Conservation (phyloP, 768 basidiomycete genomes). For the Lactarius deliciosus region DNA sequence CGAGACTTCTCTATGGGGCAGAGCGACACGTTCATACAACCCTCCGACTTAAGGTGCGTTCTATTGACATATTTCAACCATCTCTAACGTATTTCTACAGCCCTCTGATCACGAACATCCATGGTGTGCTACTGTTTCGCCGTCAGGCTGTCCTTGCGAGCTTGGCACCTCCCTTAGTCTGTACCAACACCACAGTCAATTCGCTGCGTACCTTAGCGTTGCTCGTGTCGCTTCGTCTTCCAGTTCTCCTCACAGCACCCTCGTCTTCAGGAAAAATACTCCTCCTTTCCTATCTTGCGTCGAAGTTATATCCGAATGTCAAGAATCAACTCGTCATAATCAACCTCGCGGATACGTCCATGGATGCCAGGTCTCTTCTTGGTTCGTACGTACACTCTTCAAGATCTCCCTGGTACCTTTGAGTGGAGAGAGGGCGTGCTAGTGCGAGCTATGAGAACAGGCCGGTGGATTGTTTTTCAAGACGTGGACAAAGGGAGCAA, state of each 20-base stretch:
- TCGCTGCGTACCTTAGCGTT: slow-evolving; percentile 64
- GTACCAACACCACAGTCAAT: slow-evolving; percentile 58
- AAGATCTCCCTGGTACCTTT: slow-evolving; percentile 78
- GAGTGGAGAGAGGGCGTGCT: slow-evolving; percentile 97
- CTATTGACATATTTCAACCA: slow-evolving; percentile 7
- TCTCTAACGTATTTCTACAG: slow-evolving; percentile 40
- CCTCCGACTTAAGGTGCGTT: slow-evolving; percentile 56
- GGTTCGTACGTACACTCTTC: slow-evolving; percentile 92
- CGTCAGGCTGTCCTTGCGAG: slow-evolving; percentile 35
- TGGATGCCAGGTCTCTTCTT: slow-evolving; percentile 89
- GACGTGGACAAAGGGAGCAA: slow-evolving; percentile 88
- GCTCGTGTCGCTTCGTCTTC: slow-evolving; percentile 64
- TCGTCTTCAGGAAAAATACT: slow-evolving; percentile 89
- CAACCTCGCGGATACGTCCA: slow-evolving; percentile 91
- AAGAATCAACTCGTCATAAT: slow-evolving; percentile 77
- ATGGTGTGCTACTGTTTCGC: slow-evolving; percentile 67
- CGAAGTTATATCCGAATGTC: slow-evolving; percentile 55
- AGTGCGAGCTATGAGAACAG: slow-evolving; percentile 84
- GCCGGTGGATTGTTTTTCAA: slow-evolving; percentile 90
- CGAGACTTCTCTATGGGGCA: slow-evolving; percentile 49
- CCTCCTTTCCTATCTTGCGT: slow-evolving; percentile 73
- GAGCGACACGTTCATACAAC: slow-evolving; percentile 42
- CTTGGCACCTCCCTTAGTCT: slow-evolving; percentile 48
- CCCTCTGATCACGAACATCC: slow-evolving; percentile 55
- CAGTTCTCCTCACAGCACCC: slow-evolving; percentile 79